These are phyloP conservation scores for Tephrocybe sp. DNA, from an alignment of 768 basidiomycete species.

Conservation along the genomic window DNA sequence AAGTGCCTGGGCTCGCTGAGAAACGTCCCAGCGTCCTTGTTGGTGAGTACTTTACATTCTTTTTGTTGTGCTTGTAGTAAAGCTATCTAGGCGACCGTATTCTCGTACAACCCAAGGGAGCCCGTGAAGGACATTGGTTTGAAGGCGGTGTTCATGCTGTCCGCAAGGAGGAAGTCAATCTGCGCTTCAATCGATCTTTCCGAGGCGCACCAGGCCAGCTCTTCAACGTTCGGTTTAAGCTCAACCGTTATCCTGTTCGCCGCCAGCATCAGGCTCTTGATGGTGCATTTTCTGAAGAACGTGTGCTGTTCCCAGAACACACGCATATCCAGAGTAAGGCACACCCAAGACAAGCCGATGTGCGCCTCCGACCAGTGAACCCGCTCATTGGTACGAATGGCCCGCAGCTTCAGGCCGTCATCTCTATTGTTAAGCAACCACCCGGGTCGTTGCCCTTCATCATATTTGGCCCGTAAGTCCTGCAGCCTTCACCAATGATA, in stretches of 20 bases:
- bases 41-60: slow-evolving; percentile 33
- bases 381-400: slow-evolving; percentile 42
- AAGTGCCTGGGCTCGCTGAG: slow-evolving; percentile 54
- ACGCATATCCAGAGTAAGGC: slow-evolving; percentile 24
- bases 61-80: not conserved
- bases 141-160: slow-evolving; percentile 60
- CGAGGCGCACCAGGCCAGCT: slow-evolving; percentile 28
- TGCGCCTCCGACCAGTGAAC: slow-evolving; percentile 35
- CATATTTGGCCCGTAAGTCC: slow-evolving; percentile 63
- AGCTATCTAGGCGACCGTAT: slow-evolving; percentile 58
- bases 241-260: slow-evolving; percentile 55
- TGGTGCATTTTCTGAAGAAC: slow-evolving; percentile 39
- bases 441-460: slow-evolving; percentile 55
- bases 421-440: slow-evolving; percentile 40
- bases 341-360: slow-evolving; percentile 11
- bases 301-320: slow-evolving; percentile 49
- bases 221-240: slow-evolving; percentile 55
- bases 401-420: slow-evolving; percentile 49
- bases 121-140: slow-evolving; percentile 47
- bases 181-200: slow-evolving; percentile 51
- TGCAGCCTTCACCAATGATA: not conserved
- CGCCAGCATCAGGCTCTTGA: slow-evolving; percentile 62
- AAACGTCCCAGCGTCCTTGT: slow-evolving; percentile 58
- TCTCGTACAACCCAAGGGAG: slow-evolving; percentile 43
- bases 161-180: slow-evolving; percentile 46